A percentile compares a stretch with the other conserved stretches of the same genome.
Evolutionary conservation across 23 red algal genomes (phyloP).

Genomic region (Gracilaria gracilis): DNA sequence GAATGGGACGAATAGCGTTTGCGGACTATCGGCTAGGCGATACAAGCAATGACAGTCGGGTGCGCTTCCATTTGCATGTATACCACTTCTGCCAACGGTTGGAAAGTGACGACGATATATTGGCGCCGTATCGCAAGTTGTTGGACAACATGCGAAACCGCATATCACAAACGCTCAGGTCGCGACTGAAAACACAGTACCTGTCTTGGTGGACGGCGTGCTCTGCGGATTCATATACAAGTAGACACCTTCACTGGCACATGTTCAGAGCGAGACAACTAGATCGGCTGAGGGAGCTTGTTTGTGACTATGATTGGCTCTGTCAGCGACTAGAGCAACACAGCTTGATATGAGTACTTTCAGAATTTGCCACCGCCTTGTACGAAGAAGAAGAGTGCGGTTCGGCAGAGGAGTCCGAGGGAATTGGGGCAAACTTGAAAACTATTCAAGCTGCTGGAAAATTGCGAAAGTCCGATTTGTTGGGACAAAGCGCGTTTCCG

Average conservation of each 20-base stretch:
- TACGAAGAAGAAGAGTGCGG: constrained; percentile 28
- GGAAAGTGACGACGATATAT: constrained; percentile 8
- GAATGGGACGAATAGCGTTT: constrained; percentile 65
- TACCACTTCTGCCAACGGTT: constrained; percentile 34
- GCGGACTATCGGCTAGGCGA: constrained; percentile 59
- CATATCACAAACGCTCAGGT: constrained; percentile 16
- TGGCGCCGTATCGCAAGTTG: constrained; percentile 30
- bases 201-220: constrained; percentile 53
- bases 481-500: constrained; percentile 35
- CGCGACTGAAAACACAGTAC: constrained; percentile 47
- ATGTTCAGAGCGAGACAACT: constrained; percentile 24
- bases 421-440: constrained; percentile 17
- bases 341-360: constrained; percentile 24
- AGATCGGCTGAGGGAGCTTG: constrained; percentile 44
- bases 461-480: constrained; percentile 13
- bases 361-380: constrained; percentile 38
- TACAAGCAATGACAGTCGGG: constrained; percentile 67
- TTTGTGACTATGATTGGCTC: constrained; percentile 68
- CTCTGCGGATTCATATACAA: constrained; percentile 42
- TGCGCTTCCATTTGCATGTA: constrained; percentile 65
- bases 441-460: constrained; percentile 44
- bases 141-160: constrained; percentile 36
- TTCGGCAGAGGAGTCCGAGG: constrained; percentile 14
- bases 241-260: constrained; percentile 61
- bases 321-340: constrained; percentile 51